Conservation (phyloP, 2,329 filamentous ascomycete species). For the Arthrobotrys sphaeroides region DNA sequence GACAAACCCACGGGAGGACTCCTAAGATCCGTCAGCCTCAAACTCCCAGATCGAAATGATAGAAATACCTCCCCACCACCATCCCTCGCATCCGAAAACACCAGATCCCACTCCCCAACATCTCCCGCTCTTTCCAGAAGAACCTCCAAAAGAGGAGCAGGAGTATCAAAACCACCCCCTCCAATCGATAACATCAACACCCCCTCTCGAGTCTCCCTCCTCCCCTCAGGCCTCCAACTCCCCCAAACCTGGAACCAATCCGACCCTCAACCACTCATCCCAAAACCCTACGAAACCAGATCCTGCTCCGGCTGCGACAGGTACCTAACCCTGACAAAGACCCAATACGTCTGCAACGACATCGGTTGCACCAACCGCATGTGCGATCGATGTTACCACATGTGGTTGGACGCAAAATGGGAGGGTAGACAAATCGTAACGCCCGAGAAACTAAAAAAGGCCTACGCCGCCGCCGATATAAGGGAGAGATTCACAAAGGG, state of each 20-base stretch:
- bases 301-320: conserved; percentile 40
- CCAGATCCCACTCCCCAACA: not conserved
- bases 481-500: conserved; percentile 17
- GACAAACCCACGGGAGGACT: not conserved
- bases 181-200: conserved; percentile 36
- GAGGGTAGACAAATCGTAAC: conserved; percentile 3
- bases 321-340: conserved; percentile 37
- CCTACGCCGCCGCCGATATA: conserved; percentile 39
- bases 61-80: too few relatives aligned
- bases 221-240: conserved; percentile 9
- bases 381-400: conserved; percentile 39
- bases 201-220: conserved; percentile 2
- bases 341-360: conserved; percentile 40
- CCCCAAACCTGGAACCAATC: conserved; percentile 9
- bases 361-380: conserved; percentile 29
- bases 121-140: not conserved
- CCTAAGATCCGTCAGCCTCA: conserved; percentile 15
- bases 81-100: not conserved
- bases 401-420: conserved; percentile 33
- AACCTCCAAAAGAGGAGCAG: not conserved
- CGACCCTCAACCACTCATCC: not conserved
- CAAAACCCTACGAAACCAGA: conserved; percentile 40
- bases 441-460: conserved; percentile 19
- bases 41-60: not conserved
- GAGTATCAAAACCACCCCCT: conserved; percentile 19